Evolutionary conservation across 176 grass and related monocot species (phyloP).

Genomic region (Calamus simplicifolius): DNA sequence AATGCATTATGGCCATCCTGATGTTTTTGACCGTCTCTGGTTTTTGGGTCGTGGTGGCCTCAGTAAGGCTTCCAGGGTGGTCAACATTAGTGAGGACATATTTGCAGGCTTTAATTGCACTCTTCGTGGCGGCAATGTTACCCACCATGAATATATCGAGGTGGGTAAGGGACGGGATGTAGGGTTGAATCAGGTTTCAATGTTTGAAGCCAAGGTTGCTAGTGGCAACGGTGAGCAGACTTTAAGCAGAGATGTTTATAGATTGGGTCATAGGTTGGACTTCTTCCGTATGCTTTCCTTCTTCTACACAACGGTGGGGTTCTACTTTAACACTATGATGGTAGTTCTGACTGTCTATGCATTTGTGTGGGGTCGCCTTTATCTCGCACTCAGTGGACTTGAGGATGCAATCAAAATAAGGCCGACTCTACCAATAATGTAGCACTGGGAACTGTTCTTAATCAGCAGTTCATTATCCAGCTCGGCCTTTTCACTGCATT

Average conservation of each 20-base stretch:
- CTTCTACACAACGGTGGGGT: constrained; percentile 86
- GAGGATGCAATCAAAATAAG: constrained; percentile 53
- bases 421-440: constrained; percentile 66
- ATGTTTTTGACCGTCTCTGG: constrained; percentile 97
- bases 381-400: constrained; percentile 89
- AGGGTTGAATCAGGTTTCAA: constrained; percentile 80
- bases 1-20: constrained; percentile 98
- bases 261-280: constrained; percentile 89
- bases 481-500: constrained; percentile 88
- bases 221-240: constrained; percentile 94
- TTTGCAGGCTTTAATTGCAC: constrained; percentile 98
- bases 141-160: constrained; percentile 92
- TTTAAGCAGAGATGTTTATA: constrained; percentile 82
- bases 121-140: constrained; percentile 84
- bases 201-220: constrained; percentile 95
- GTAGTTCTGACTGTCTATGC: constrained; percentile 87
- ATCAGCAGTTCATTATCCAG: constrained; percentile 96
- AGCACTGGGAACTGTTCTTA: constrained; percentile 72
- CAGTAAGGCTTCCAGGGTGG: constrained; percentile 80
- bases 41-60: constrained; percentile 80
- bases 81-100: constrained; percentile 95
- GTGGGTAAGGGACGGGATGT: constrained; percentile 95
- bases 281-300: constrained; percentile 96
- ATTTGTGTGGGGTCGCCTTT: constrained; percentile 94
- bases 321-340: constrained; percentile 99